Evolutionary conservation across 306 rosid species (phyloP), one percentile per base, ranked within the genome.

Genomic region (Nissolia schottii): DNA sequence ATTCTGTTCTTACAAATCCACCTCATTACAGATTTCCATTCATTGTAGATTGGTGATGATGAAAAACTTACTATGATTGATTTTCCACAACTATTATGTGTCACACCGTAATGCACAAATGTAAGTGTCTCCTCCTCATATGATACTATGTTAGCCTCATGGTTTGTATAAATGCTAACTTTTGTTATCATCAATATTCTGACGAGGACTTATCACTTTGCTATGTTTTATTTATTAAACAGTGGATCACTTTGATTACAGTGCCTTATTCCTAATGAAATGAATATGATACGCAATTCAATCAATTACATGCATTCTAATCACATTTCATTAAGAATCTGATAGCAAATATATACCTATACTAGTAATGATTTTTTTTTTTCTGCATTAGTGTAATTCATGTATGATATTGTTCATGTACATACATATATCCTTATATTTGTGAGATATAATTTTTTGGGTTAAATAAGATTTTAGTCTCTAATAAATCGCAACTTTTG

Each of bases 41-140:
- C 41, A 29, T 48, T 78, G 72, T 77, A 93, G 98, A 93, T 93
- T 74, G 86, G 81, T 60, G 90, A 93, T 49, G 97, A 90, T 12
- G 97, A 87, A 83, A 88, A 88, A 55, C 43, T 93, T 70, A 90
- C 97, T n/a, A 74, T 93, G 93, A 93, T 93, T 59, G 97, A 88
- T 81, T 93, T 93, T 85, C 98, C 97, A 3, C 97, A 93, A 77
- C 90, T 87, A 97, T 96, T 93, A 49, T 71, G 88, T 90, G 65
- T 89, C 91, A 5, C 96, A 90, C 81, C 96, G 85, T 16, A 93
- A 90, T 79, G 97, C 93, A 5, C 89, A 90, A 73, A 93, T 93
- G 97, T 93, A 88, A 82, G 95, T 55, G 54, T 61, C 57, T 55
- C 65, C 29, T 57, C 65, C 75, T 70, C 40, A 48, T 37, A 50